Evolutionary conservation across 1,139 yeast species (phyloP).

Genomic region (Kurtzmaniella quercitrusa): DNA sequence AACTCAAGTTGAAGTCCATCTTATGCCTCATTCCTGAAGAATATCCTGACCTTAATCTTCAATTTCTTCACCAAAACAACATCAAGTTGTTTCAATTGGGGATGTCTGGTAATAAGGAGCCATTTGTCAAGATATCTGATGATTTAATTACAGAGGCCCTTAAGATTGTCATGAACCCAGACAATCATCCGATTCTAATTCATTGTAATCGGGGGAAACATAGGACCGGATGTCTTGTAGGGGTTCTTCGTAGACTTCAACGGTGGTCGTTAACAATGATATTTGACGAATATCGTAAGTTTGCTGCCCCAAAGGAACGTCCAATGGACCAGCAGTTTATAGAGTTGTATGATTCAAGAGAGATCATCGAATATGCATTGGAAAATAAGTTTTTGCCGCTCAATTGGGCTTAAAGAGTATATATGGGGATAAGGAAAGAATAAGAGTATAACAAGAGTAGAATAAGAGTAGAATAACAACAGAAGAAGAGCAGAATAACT

Average conservation of each 20-base stretch:
- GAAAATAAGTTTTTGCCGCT: constrained; percentile 61
- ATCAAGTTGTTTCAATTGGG: constrained; percentile 83
- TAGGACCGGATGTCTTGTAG: constrained; percentile 93
- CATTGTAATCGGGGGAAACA: constrained; percentile 97
- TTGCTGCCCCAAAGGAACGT: constrained; percentile 92
- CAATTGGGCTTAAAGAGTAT: constrained; percentile 43
- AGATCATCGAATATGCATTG: constrained; percentile 50
- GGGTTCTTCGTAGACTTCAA: constrained; percentile 82
- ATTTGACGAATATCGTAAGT: constrained; percentile 89
- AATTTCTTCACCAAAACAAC: constrained; percentile 55
- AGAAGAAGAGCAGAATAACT: too few relatives aligned
- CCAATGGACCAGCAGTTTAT: constrained; percentile 95
- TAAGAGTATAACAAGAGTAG: too few relatives aligned
- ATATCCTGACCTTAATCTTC: constrained; percentile 72
- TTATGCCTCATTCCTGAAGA: constrained; percentile 88
- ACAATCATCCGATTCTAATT: constrained; percentile 82
- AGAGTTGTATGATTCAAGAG: constrained; percentile 73
- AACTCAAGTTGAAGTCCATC: constrained; percentile 64
- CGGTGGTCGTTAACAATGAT: constrained; percentile 92
- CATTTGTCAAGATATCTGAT: constrained; percentile 81
- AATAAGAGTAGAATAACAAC: too few relatives aligned
- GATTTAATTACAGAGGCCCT: constrained; percentile 76
- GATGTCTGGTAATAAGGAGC: constrained; percentile 93
- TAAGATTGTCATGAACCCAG: constrained; percentile 75
- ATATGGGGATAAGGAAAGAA: too few relatives aligned